Evolutionary conservation across 1,139 yeast species (phyloP).

Genomic region (Yamadazyma taylorii): DNA sequence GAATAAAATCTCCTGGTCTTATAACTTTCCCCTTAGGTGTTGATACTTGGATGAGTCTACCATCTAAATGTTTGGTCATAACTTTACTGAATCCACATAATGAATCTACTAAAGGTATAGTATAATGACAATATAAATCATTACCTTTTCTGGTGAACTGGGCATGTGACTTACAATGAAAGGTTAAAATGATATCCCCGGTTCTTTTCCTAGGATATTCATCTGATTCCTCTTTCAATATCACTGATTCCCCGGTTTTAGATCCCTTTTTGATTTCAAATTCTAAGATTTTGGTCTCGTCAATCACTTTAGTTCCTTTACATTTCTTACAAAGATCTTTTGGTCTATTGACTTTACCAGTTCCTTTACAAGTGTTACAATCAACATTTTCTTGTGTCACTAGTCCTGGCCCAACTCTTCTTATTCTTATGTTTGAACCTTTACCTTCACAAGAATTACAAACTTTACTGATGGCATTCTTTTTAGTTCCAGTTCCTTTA

Average conservation of each 20-base stretch:
- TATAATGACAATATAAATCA: conserved; percentile 62
- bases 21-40: conserved; percentile 77
- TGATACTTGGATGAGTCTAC: conserved; percentile 63
- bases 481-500: conserved; percentile 71
- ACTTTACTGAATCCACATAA: conserved; percentile 75
- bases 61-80: conserved; percentile 77
- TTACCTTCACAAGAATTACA: conserved; percentile 75
- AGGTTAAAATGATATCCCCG: conserved; percentile 74
- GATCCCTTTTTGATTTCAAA: conserved; percentile 79
- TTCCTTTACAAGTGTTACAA: conserved; percentile 74
- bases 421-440: conserved; percentile 61
- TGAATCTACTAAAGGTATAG: conserved; percentile 74
- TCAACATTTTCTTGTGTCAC: conserved; percentile 61
- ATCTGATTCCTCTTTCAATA: conserved; percentile 72
- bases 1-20: conserved; percentile 72
- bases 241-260: conserved; percentile 57
- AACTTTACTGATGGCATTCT: conserved; percentile 53
- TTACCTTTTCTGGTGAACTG: conserved; percentile 58
- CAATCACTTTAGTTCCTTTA: conserved; percentile 59
- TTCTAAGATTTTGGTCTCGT: conserved; percentile 74
- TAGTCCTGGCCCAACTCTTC: conserved; percentile 76
- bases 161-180: conserved; percentile 47
- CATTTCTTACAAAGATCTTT: conserved; percentile 83
- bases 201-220: conserved; percentile 70
- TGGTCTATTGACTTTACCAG: conserved; percentile 59